phyloP scores from a whole-genome alignment of 208 protist species.

The Wallacemonas collosoma region DNA sequence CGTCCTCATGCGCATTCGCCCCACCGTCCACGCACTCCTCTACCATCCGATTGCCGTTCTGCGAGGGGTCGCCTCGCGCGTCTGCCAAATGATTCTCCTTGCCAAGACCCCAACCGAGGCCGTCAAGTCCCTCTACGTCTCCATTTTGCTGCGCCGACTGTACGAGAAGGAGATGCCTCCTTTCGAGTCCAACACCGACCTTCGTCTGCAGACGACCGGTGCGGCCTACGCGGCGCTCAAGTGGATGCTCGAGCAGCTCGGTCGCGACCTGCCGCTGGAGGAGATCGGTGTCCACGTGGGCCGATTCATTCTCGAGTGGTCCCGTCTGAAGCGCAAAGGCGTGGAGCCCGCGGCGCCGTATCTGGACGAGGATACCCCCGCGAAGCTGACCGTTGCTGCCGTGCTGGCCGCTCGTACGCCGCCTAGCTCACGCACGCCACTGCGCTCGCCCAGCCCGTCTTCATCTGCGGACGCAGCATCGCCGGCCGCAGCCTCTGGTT shows the following conservation, averaged over 20 bases:
- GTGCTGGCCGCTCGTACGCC: background rate
- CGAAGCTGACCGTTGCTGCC: background rate
- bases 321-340: conserved; percentile 28
- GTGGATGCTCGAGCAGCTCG: conserved; percentile 62
- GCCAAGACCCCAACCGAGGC: conserved; percentile 29
- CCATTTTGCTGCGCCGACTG: conserved; percentile 34
- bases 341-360: conserved; percentile 19
- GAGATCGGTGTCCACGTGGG: conserved; percentile 62
- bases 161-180: conserved; percentile 26
- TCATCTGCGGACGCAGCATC: background rate
- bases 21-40: conserved; percentile 41
- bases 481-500: no score
- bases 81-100: conserved; percentile 62
- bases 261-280: conserved; percentile 45
- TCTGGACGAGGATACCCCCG: conserved; percentile 15
- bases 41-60: conserved; percentile 49
- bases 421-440: conserved; percentile 2
- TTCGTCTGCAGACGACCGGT: conserved; percentile 61
- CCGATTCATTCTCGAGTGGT: conserved; percentile 49
- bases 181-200: conserved; percentile 56
- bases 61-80: conserved; percentile 60
- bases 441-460: background rate
- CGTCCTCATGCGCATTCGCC: conserved; percentile 26
- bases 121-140: conserved; percentile 41
- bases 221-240: conserved; percentile 43